Evolutionary conservation across 2,329 filamentous ascomycete species (phyloP), one percentile per base, ranked within the genome.

Genomic region (Fusarium xylarioides): DNA sequence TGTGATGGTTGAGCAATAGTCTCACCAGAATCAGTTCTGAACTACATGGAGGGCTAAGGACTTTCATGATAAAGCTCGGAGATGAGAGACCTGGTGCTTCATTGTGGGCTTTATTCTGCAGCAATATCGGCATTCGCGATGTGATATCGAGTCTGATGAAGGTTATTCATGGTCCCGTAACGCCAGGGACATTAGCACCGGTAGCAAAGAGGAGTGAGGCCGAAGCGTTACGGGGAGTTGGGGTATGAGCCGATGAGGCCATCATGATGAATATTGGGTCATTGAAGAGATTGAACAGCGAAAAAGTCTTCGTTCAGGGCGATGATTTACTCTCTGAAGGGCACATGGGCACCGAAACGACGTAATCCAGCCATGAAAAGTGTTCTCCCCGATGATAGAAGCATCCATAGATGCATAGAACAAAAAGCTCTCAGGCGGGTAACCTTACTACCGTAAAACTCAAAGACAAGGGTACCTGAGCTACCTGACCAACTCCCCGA

Each of bases 401-500:
- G 54, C 21, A 30, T 26, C 26, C 26, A n/a, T n/a, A n/a, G n/a
- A 26, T 64, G 49, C 50, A 74, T 58, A 54, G 62, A 74, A 73
- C 28, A 64, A 50, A 64, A 47, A 32, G 53, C 49, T 38, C 42
- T 60, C 44, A 49, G 30, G 38, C n/a, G 50, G 26, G 26, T 26
- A 26, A 26, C 26, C 26, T 26, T 26, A 26, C 26, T 26, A 26
- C 26, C 4, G 44, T 30, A 69, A 37, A 47, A 15, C 18, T 46
- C 23, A 7, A 9, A 7, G 50, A 56, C 59, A 28, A 30, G 40
- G 52, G 52, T 35, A 28, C 10, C 15, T 30, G 53, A 47, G 38
- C 57, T 60, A 28, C 47, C 47, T 34, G 11, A 10, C 19, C 42
- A 74, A 71, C 71, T 74, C 71, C 71, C 71, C 71, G 71, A 66